Evolutionary conservation across 176 grass and related monocot genomes (phyloP).

Genomic region (Oryza punctata): DNA sequence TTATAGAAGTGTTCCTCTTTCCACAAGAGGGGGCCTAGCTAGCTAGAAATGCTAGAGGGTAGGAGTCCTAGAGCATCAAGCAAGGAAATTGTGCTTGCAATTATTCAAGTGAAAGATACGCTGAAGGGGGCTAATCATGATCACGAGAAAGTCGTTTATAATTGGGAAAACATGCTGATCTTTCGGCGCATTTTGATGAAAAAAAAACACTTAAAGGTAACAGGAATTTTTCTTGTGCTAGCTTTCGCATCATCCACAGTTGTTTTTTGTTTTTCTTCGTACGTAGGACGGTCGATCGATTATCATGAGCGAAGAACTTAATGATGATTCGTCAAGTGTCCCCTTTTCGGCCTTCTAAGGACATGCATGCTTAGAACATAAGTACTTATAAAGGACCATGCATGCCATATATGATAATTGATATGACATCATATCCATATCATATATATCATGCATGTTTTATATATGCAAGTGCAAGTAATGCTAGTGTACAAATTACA

Average conservation of each 20-base stretch:
- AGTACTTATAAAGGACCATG: conserved; percentile 36
- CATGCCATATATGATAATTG: neutral
- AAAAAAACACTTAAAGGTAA: neutral
- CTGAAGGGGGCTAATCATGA: conserved; percentile 4
- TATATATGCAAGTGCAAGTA: neutral
- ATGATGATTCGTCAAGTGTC: neutral
- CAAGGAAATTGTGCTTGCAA: neutral
- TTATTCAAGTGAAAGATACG: conserved; percentile 13
- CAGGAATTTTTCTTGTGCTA: conserved; percentile 8
- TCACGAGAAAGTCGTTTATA: neutral
- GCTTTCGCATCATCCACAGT: neutral
- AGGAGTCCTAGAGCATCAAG: neutral
- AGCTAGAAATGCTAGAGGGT: neutral
- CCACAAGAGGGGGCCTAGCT: neutral
- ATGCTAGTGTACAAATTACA: neutral
- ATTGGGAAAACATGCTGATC: conserved; percentile 28
- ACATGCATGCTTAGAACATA: neutral
- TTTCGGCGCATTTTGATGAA: conserved; percentile 27
- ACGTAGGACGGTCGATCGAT: neutral
- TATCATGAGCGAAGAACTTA: neutral
- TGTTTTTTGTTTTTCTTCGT: neutral
- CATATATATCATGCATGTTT: neutral
- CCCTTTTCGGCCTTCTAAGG: conserved; percentile 31
- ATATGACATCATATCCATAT: neutral
- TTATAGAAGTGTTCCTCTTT: neutral